A percentile compares a stretch with the other conserved stretches of the same genome.
These are phyloP conservation scores for Starmerella scarabaei DNA, from an alignment of 805 yeast species.

Conservation along the genomic window DNA sequence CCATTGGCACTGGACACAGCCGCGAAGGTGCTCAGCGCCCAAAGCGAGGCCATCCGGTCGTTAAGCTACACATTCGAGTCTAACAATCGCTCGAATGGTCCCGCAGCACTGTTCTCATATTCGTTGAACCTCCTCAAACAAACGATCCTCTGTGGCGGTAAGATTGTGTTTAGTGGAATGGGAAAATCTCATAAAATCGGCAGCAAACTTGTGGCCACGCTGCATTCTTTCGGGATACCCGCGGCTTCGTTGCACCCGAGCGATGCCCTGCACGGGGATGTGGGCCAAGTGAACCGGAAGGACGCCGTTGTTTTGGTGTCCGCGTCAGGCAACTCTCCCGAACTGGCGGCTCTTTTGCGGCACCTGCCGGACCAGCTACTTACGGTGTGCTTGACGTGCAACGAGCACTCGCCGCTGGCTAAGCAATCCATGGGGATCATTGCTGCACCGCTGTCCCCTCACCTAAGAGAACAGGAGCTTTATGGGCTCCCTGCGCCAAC, in stretches of 20 bases:
- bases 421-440: conserved; percentile 40
- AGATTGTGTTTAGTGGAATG: conserved; percentile 66
- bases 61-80: conserved; percentile 22
- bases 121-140: conserved; percentile 29
- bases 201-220: conserved; percentile 63
- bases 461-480: conserved; percentile 45
- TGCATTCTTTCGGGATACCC: conserved; percentile 64
- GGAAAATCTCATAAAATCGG: conserved; percentile 79
- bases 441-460: conserved; percentile 48
- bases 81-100: conserved; percentile 4
- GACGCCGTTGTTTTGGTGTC: conserved; percentile 56
- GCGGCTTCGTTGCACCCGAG: conserved; percentile 63
- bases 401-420: conserved; percentile 43
- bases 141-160: conserved; percentile 41
- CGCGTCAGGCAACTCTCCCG: conserved; percentile 76
- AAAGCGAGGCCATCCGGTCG: conserved; percentile 28
- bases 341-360: conserved; percentile 43
- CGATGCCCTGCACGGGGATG: conserved; percentile 84
- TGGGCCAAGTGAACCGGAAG: conserved; percentile 50
- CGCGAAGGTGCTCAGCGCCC: conserved; percentile 25
- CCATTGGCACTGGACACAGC: conserved; percentile 32
- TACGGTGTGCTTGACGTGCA: conserved; percentile 51
- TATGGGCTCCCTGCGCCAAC: conserved; percentile 86
- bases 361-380: conserved; percentile 45
- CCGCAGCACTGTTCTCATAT: conserved; percentile 23